Evolutionary conservation across 257 asterid species (phyloP), one percentile per base, ranked within the genome.

Genomic region (Plantago major): DNA sequence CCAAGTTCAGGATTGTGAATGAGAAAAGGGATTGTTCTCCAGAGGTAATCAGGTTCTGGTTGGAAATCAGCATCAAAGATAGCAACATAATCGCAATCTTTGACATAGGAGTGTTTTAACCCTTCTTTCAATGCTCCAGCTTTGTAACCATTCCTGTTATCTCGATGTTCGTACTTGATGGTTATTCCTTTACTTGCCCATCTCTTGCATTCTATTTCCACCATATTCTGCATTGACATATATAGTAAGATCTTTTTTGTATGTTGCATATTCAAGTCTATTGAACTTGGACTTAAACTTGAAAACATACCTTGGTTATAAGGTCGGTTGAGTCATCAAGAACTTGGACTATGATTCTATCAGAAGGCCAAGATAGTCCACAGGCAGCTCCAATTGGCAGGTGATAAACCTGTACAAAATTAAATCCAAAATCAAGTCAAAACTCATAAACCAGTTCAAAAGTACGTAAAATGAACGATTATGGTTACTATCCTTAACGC

Each of bases 311-410:
- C 86, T 84, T 89, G 65, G 66, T 67, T 3, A 76, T 65, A 17
- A 88, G 88, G 78, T 87, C 97, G 0, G 97, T 90, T 53, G 97
- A 90, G 74, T 90, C 97, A 55, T 90, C 97, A 59, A 90, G 97
- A 76, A 90, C 95, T 78, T 89, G 95, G 10, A 89, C 67, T 28
- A 89, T 76, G 58, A 89, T 82, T 10, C 97, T 84, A 66, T 89
- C 97, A 9, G 95, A 81, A 4, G 97, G 95, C 97, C 97, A 89
- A 7, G 97, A 87, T 17, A 89, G 88, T 15, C 95, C 97, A 67
- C 97, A 90, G 70, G 97, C 95, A 80, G 97, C 97, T 60, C 97
- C 96, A 40, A 90, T 87, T 12, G 97, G 87, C 43, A 90, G 85
- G 73, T 90, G 96, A 73, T 85, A 90, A 4, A 89, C 97, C 97